Conservation (phyloP, 176 grass and related monocot species). For the Rhipidocladum racemiflorum region DNA sequence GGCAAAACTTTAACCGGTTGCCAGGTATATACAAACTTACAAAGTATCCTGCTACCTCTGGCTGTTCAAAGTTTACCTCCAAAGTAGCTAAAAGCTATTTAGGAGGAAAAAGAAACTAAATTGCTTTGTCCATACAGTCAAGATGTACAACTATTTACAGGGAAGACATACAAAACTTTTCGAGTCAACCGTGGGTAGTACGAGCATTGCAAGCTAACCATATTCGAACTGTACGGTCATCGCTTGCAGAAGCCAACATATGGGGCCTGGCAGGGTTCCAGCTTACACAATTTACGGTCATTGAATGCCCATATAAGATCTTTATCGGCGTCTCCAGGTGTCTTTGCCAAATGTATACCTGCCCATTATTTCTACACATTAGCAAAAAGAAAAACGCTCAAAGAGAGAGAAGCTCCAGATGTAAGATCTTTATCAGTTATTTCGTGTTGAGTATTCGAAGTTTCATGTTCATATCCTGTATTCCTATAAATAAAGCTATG, state of each 20-base stretch:
- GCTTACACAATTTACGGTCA: constrained; percentile 77
- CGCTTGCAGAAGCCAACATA: constrained; percentile 91
- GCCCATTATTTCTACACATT: constrained; percentile 22
- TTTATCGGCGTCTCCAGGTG: constrained; percentile 61
- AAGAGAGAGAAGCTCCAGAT: constrained; percentile 5
- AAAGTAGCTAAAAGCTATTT: constrained; percentile 9
- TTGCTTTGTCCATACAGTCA: constrained; percentile 14
- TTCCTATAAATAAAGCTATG: not conserved
- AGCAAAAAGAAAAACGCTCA: not conserved
- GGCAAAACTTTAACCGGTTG: constrained; percentile 17
- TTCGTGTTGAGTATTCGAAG: not conserved
- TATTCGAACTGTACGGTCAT: constrained; percentile 77
- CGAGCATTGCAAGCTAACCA: constrained; percentile 44
- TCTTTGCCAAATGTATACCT: constrained; percentile 93
- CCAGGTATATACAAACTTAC: not conserved
- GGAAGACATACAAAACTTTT: constrained; percentile 24
- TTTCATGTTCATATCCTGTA: not conserved
- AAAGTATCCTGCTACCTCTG: constrained; percentile 13
- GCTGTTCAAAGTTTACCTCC: constrained; percentile 1
- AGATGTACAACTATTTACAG: constrained; percentile 52
- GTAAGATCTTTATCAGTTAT: not conserved
- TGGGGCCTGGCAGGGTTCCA: constrained; percentile 82
- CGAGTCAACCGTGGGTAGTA: not conserved
- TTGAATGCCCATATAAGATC: constrained; percentile 66
- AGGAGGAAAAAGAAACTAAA: not conserved